Conservation (phyloP, 306 rosid species). For the apple (Malus domestica) region DNA sequence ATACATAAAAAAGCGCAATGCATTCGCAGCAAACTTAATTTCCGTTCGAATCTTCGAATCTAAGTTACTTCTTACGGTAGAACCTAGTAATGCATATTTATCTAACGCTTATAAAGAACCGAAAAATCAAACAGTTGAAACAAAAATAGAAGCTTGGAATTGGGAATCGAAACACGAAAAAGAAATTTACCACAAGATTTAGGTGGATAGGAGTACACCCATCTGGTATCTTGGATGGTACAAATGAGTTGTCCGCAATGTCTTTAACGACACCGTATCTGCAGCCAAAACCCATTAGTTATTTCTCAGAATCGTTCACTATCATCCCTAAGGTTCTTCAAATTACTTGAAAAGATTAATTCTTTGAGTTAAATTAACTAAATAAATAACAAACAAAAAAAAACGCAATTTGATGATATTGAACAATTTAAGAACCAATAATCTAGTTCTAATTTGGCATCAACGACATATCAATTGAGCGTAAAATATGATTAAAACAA, state of each 20-base stretch:
- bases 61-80: background rate
- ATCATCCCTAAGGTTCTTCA: background rate
- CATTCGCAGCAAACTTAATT: background rate
- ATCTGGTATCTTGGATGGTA: constrained; percentile 47
- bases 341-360: background rate
- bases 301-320: background rate
- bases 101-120: background rate
- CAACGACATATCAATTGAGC: background rate
- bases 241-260: constrained; percentile 26
- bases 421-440: background rate
- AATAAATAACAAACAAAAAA: too few species aligned
- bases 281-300: constrained; percentile 4
- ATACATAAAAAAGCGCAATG: background rate
- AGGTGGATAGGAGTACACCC: constrained; percentile 78
- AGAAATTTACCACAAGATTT: constrained; percentile 72
- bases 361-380: background rate
- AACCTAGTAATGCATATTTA: background rate
- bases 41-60: background rate
- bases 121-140: background rate
- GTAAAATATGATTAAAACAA: background rate
- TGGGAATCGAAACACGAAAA: background rate
- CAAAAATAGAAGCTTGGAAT: background rate
- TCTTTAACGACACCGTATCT: constrained; percentile 67
- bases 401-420: background rate
- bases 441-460: background rate